Percentiles rank a stretch among this genome's conserved stretches.
Conservation (phyloP, 345 rosid genomes). For the Atalantia buxifolia region DNA sequence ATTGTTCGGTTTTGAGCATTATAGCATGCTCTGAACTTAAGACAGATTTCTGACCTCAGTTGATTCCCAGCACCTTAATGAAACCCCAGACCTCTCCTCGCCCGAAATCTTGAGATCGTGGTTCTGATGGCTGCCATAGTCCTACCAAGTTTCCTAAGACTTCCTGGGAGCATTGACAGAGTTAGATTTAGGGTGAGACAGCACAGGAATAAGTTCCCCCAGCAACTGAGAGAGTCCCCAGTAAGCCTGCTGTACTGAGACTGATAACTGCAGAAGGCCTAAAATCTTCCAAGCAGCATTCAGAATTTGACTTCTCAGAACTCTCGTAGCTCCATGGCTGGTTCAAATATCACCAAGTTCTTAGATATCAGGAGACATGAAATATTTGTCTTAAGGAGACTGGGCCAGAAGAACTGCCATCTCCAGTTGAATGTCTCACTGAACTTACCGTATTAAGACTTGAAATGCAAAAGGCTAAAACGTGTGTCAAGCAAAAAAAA, state of each 20-base stretch:
- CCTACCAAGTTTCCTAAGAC: not conserved
- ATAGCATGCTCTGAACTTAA: not conserved
- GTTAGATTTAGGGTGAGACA: not conserved
- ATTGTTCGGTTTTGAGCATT: not conserved
- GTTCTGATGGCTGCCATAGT: not conserved
- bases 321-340: slow-evolving; percentile 1
- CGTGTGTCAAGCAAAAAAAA: not conserved
- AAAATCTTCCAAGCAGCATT: slow-evolving; percentile 4
- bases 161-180: not conserved
- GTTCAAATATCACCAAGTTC: slow-evolving; percentile 7
- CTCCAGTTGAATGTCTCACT: not conserved
- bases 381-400: slow-evolving; percentile 6
- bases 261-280: not conserved
- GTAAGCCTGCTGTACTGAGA: not conserved
- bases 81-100: not conserved
- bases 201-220: not conserved
- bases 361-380: not conserved
- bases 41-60: not conserved
- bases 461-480: slow-evolving; percentile 12
- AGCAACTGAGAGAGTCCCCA: not conserved
- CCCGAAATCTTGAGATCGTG: not conserved
- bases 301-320: not conserved
- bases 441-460: slow-evolving; percentile 2
- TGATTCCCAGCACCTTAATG: not conserved
- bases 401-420: slow-evolving; percentile 7